These are phyloP conservation scores for Stenocarpella maydis DNA, from an alignment of 2,329 filamentous ascomycete species.

Conservation along the genomic window DNA sequence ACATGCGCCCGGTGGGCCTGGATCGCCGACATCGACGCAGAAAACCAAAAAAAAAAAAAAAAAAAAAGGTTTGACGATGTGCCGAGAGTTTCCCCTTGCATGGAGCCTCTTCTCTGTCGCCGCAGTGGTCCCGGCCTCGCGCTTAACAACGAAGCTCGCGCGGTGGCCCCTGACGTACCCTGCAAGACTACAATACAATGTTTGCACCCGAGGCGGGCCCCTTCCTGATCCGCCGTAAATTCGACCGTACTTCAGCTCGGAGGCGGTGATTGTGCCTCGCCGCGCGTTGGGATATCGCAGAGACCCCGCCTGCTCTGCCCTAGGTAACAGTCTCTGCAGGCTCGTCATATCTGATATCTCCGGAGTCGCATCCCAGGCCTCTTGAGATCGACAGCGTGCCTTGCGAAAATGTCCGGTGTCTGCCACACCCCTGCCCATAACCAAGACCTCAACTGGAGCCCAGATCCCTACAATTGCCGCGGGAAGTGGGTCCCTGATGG, in stretches of 20 bases:
- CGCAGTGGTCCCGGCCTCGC: background rate
- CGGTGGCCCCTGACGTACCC: background rate
- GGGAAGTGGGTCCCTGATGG: slow-evolving; percentile 4
- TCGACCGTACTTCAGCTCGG: slow-evolving; percentile 15
- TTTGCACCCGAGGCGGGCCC: no score
- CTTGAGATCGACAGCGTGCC: background rate
- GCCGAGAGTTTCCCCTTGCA: slow-evolving; percentile 28
- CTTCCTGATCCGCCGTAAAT: background rate
- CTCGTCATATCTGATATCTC: background rate
- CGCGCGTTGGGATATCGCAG: background rate
- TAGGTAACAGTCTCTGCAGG: background rate
- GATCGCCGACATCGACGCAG: slow-evolving; percentile 19
- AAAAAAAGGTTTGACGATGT: slow-evolving; percentile 19
- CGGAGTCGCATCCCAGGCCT: background rate
- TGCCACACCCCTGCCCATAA: background rate
- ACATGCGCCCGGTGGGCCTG: slow-evolving; percentile 2
- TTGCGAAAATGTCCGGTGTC: background rate
- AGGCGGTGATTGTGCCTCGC: background rate
- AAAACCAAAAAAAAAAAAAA: no score
- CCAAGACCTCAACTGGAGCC: background rate
- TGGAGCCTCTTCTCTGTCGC: slow-evolving; percentile 1
- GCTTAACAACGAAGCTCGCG: background rate
- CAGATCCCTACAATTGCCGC: background rate
- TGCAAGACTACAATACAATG: background rate
- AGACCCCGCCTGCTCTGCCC: background rate